Base-by-base conservation (phyloP, 2,329 filamentous ascomycete species). In the Grosmannia huntii region DNA sequence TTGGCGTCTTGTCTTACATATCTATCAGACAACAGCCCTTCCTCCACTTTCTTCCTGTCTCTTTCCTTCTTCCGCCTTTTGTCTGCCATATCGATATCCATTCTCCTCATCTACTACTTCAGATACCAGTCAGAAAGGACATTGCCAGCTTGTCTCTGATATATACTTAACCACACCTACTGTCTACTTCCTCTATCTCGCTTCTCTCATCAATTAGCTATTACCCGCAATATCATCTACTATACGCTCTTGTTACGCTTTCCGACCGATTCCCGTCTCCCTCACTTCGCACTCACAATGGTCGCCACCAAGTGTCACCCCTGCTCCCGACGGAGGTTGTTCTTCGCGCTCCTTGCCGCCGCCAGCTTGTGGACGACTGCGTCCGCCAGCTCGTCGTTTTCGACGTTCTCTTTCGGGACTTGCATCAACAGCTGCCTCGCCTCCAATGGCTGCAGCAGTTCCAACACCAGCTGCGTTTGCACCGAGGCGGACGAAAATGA, bases 381-480 rank as follows among this genome's bases (percentile, higher is more conserved):
- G 5, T 56, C 33, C 14, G 59, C 53, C n/a, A 51, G 51, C 28
- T 54, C 55, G 5, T 49, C 44, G 28, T 33, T 28, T 16, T 46
- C 31, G 1, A 21, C 55, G 10, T 52, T 62, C 36, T 36, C 55
- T 33, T 65, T 63, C 44, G 25, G 44, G 2, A 57, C 56, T 27
- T 65, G 63, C 53, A 52, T 64, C 16, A 59, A 53, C 51, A 14
- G 48, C 52, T 65, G 63, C 49, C 31, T 65, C 27, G 36, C 23
- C 46, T 14, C 51, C 44, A 60, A 28, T 41, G 62, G 62, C 48
- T 65, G 63, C 59, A 49, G 51, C 49, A 14, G 57, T 16, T 31
- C 55, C 46, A 56, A 56, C 49, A 49, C 51, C 19, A 12, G 49
- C 21, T 65, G 63, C 53, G 57, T 65, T 50, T 65, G 64, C 60